phyloP scores from a whole-genome alignment of 2,329 filamentous ascomycete species.

The Colletotrichum scovillei region DNA sequence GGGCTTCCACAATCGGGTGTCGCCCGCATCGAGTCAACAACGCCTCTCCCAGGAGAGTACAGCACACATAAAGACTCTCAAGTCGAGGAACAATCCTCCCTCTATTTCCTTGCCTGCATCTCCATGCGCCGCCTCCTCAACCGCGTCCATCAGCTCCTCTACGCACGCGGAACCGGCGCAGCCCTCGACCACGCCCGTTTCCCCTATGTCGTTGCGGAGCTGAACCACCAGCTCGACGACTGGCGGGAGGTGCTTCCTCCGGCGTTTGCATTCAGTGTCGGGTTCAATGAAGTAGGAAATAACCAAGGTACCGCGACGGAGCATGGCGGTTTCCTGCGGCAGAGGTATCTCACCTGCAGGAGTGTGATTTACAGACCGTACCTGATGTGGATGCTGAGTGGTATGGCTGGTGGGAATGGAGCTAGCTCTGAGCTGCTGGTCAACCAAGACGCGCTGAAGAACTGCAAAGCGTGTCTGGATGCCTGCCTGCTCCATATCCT shows the following conservation, averaged over 20 bases:
- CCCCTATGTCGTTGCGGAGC: constrained; percentile 58
- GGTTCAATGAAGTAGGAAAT: constrained; percentile 38
- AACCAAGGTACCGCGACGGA: constrained; percentile 47
- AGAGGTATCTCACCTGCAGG: constrained; percentile 62
- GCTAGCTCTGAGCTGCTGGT: constrained; percentile 40
- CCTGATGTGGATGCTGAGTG: constrained; percentile 60
- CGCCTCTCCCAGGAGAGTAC: constrained; percentile 59
- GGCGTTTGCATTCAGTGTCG: constrained; percentile 53
- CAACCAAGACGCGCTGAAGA: constrained; percentile 49
- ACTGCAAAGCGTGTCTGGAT: constrained; percentile 58
- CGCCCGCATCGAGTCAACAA: constrained; percentile 61
- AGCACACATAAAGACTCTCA: constrained; percentile 52
- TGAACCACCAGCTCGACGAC: constrained; percentile 60
- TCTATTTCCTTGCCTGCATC: constrained; percentile 66
- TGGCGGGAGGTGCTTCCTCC: constrained; percentile 59
- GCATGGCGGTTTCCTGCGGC: constrained; percentile 59
- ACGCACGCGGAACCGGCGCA: constrained; percentile 57
- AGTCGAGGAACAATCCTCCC: constrained; percentile 58
- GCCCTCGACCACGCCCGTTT: constrained; percentile 57
- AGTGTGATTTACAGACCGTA: constrained; percentile 66
- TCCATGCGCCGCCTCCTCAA: constrained; percentile 61
- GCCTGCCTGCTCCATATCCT: constrained; percentile 61
- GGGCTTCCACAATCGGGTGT: constrained; percentile 62
- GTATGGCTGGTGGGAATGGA: constrained; percentile 42
- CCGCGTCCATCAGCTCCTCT: constrained; percentile 60